Base-by-base conservation (phyloP, 2,329 filamentous ascomycete species). In the Exophiala sp. region DNA sequence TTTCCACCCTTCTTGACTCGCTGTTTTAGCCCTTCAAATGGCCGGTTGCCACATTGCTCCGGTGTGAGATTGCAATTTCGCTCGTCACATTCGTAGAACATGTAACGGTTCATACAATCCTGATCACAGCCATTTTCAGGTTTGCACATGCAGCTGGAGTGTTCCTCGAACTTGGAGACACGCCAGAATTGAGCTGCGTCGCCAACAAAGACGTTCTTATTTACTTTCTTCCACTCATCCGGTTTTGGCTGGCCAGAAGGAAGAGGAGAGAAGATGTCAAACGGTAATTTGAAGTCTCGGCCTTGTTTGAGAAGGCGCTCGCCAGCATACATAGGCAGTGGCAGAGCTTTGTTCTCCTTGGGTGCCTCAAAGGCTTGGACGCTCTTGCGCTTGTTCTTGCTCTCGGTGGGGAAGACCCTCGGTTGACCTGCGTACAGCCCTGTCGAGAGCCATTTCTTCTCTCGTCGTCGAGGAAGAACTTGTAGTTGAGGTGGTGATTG, bases 71-170 rank as follows among this genome's bases (percentile, higher is more conserved):
- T 88, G 75, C 94, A 99, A 69, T 96, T 99, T 53, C 81, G 86
- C 43, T 87, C 82, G 69, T 97, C 90, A 69, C 94, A 99, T 73
- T 99, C 94, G 70, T 96, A 97, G 52, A 95, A 85, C 91, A 97
- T 97, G 70, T 91, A 91, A 58, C 91, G 81, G 70, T 99, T 99
- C 67, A 96, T 88, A 72, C 94, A 99, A 64, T 88, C 81, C 59
- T 96, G 90, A 59, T 85, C 88, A 65, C 94, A 97, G 34, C 90
- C 91, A 50, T 86, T 84, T 49, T 91, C 88, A 5, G 81, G 77
- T 39, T 76, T 84, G 73, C 91, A 95, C 54, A 90, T 84, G 67
- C 91, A 95, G 67, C 84, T 82, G 55, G 87, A 89, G 57, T 89
- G 82, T 63, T 90, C 84, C 63, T 86, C 82, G 55, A 86, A 83